Evolutionary conservation across 73 alveolate genomes (phyloP).

Genomic region (Paramecium pentaurelia): DNA sequence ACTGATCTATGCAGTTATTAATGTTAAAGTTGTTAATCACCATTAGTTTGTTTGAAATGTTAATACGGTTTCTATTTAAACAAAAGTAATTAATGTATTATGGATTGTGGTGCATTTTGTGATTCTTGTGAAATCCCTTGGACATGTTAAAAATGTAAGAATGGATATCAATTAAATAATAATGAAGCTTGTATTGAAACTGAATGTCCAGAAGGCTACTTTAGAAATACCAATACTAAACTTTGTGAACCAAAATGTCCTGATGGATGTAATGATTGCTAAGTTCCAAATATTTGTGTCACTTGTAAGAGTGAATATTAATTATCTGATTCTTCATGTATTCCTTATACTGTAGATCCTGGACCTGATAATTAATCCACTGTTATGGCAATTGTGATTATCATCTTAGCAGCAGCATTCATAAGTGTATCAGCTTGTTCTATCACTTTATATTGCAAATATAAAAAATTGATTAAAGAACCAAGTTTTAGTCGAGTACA

Average conservation of each 20-base stretch:
- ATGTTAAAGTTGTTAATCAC: constrained; percentile 1
- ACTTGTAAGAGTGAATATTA: neutral
- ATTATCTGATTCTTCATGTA: neutral
- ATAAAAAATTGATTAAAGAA: neutral
- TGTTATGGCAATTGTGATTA: neutral
- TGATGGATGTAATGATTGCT: neutral
- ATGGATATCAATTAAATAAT: neutral
- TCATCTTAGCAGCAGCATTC: neutral
- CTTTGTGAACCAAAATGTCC: neutral
- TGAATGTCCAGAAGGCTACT: neutral
- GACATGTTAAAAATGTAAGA: neutral
- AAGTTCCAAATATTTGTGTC: neutral
- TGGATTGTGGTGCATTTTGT: neutral
- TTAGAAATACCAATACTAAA: neutral
- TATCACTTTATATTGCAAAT: neutral
- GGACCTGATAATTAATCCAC: neutral
- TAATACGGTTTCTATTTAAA: neutral
- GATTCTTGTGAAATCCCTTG: neutral
- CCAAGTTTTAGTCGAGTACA: neutral
- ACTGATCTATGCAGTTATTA: neutral
- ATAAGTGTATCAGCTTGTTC: neutral
- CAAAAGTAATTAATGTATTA: neutral
- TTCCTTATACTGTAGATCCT: neutral
- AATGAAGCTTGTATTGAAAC: neutral
- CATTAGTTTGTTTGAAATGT: neutral